phyloP scores from a whole-genome alignment of 2,329 filamentous ascomycete genomes.

The Xylaria sp. region DNA sequence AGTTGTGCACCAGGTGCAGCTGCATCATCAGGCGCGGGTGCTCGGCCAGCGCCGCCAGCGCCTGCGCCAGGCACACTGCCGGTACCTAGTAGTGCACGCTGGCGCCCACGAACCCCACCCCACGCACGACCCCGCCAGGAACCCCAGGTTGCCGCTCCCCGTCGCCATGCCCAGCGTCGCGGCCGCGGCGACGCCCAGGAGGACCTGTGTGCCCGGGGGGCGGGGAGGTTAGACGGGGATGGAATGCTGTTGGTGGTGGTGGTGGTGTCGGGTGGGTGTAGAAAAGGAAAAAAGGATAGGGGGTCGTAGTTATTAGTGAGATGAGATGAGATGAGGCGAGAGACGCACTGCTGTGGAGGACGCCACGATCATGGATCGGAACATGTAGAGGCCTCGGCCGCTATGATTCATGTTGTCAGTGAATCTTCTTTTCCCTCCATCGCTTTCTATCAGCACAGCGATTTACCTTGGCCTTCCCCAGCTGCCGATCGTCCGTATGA shows the following conservation, averaged over 20 bases:
- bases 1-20: slow-evolving; percentile 25
- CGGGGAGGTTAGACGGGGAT: not conserved
- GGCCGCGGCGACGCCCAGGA: slow-evolving; percentile 19
- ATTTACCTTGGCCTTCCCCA: slow-evolving; percentile 25
- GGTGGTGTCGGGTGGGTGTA: too few species aligned
- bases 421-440: not conserved
- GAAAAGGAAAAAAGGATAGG: not conserved
- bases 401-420: slow-evolving; percentile 7
- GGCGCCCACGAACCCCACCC: slow-evolving; percentile 22
- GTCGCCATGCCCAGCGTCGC: slow-evolving; percentile 16
- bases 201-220: slow-evolving; percentile 9
- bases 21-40: slow-evolving; percentile 25
- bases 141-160: slow-evolving; percentile 19
- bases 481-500: slow-evolving; percentile 23
- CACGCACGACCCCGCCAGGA: slow-evolving; percentile 20
- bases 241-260: too few species aligned
- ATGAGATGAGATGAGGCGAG: not conserved
- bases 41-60: slow-evolving; percentile 20
- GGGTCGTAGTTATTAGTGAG: too few species aligned
- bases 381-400: slow-evolving; percentile 26
- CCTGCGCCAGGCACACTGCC: slow-evolving; percentile 18
- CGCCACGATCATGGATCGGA: slow-evolving; percentile 26
- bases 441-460: not conserved
- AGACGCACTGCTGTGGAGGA: slow-evolving; percentile 22
- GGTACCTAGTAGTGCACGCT: slow-evolving; percentile 24